Percentiles rank a stretch among this genome's conserved stretches.
Evolutionary conservation across 78 protist species (phyloP).

Genomic region (Dictyostelium firmibasis): DNA sequence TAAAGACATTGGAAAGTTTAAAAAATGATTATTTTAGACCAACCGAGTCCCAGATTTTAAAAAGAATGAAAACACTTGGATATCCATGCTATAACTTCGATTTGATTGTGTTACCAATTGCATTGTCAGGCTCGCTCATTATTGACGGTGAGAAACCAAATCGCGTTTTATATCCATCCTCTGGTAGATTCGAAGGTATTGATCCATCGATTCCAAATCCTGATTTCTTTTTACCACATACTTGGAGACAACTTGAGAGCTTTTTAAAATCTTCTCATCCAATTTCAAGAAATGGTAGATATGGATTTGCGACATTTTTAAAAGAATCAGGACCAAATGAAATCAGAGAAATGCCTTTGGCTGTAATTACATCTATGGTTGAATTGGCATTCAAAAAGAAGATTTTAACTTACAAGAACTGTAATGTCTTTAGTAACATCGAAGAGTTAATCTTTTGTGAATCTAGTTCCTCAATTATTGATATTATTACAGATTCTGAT

Average conservation of each 20-base stretch:
- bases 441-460: neutral
- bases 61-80: slow-evolving; percentile 70
- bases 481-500: neutral
- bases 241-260: slow-evolving; percentile 52
- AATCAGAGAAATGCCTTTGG: slow-evolving; percentile 64
- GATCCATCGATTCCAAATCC: slow-evolving; percentile 76
- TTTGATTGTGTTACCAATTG: slow-evolving; percentile 37
- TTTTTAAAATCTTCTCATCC: slow-evolving; percentile 68
- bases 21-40: slow-evolving; percentile 67
- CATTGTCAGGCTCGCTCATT: slow-evolving; percentile 8
- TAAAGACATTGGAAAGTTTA: slow-evolving; percentile 52
- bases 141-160: slow-evolving; percentile 69
- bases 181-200: slow-evolving; percentile 72
- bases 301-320: slow-evolving; percentile 66
- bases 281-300: slow-evolving; percentile 71
- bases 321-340: slow-evolving; percentile 68
- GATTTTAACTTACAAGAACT: slow-evolving; percentile 41
- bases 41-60: slow-evolving; percentile 65
- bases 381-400: slow-evolving; percentile 53
- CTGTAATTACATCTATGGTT: slow-evolving; percentile 68
- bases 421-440: slow-evolving; percentile 46
- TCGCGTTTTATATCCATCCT: slow-evolving; percentile 55
- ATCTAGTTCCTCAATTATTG: neutral
- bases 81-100: slow-evolving; percentile 57
- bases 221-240: slow-evolving; percentile 57